phyloP scores from a whole-genome alignment of 208 protist species.

The Leishmania tarentolae region DNA sequence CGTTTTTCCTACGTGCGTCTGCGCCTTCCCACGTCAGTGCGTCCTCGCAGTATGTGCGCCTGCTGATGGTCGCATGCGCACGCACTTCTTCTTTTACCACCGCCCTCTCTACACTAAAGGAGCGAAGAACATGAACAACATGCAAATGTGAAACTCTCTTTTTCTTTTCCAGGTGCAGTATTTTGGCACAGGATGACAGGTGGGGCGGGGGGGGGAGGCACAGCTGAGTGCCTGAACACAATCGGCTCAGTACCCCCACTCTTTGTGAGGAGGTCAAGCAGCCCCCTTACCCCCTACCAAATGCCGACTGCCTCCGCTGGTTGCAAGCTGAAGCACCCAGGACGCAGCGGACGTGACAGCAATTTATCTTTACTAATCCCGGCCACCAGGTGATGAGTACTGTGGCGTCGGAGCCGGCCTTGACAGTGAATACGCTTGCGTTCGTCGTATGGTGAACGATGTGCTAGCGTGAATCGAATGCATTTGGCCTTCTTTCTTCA shows the following conservation, averaged over 20 bases:
- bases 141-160: background rate
- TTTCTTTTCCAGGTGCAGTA: conserved; percentile 1
- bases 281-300: background rate
- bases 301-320: background rate
- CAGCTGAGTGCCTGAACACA: background rate
- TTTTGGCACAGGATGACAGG: background rate
- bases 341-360: background rate
- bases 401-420: background rate
- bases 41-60: background rate
- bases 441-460: background rate
- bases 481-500: background rate
- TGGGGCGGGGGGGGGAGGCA: too few relatives aligned
- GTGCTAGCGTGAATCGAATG: background rate
- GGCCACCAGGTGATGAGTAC: background rate
- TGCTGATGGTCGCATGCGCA: background rate
- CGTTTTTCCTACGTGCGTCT: background rate
- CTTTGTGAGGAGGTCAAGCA: background rate
- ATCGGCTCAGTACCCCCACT: background rate
- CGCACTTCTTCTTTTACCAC: background rate
- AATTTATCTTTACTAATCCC: background rate
- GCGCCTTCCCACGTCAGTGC: background rate
- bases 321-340: background rate
- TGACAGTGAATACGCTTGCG: background rate
- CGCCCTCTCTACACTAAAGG: background rate
- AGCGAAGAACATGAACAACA: background rate